These are phyloP conservation scores for Spiraea crenata DNA, from an alignment of 331 rosid species.

Conservation along the genomic window DNA sequence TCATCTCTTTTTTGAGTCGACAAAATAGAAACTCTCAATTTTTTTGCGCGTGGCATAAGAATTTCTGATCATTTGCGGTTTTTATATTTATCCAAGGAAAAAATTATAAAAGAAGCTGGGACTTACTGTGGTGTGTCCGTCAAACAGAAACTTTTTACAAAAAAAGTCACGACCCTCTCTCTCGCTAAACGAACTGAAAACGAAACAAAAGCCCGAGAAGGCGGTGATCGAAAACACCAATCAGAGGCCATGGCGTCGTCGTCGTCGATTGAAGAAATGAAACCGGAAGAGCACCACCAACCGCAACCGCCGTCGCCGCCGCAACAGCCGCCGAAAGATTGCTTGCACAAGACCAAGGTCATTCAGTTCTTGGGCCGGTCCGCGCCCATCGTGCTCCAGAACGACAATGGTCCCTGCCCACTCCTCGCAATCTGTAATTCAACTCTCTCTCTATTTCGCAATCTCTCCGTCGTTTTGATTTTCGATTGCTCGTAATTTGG, in stretches of 20 bases:
- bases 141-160: background rate
- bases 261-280: constrained; percentile 30
- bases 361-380: constrained; percentile 87
- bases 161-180: background rate
- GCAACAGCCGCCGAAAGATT: constrained; percentile 46
- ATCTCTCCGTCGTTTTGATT: constrained; percentile 31
- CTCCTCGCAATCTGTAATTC: constrained; percentile 92
- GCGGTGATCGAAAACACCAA: constrained; percentile 21
- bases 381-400: constrained; percentile 84
- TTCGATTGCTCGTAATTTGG: constrained; percentile 19
- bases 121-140: constrained; percentile 23
- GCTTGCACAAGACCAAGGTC: constrained; percentile 71
- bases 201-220: background rate
- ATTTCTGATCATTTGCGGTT: no score
- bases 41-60: no score
- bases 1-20: no score
- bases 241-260: constrained; percentile 49
- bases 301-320: constrained; percentile 9
- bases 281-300: constrained; percentile 15
- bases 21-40: no score
- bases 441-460: constrained; percentile 6
- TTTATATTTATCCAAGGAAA: background rate
- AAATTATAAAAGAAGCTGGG: background rate
- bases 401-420: constrained; percentile 99
- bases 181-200: background rate